Evolutionary conservation across 2,329 filamentous ascomycete species (phyloP).

Genomic region (Fusarium buharicum): DNA sequence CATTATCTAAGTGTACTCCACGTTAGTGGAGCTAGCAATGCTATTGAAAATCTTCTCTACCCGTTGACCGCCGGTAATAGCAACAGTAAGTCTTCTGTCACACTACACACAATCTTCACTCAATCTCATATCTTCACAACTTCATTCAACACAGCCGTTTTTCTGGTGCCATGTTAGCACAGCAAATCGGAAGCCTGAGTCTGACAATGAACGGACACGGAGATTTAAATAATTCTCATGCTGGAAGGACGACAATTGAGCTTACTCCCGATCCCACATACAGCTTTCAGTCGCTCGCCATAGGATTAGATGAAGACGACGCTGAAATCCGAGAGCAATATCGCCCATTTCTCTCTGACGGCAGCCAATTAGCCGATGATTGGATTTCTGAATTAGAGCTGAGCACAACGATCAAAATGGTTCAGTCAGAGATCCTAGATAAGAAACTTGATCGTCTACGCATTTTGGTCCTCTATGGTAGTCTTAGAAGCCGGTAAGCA

Average conservation of each 20-base stretch:
- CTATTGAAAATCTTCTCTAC: too few relatives aligned
- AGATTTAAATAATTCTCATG: conserved; percentile 50
- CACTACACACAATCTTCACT: background rate
- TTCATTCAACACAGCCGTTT: background rate
- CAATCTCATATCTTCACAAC: background rate
- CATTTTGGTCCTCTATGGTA: conserved; percentile 70
- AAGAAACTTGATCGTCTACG: conserved; percentile 54
- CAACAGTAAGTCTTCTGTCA: background rate
- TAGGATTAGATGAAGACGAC: background rate
- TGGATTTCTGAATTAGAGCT: conserved; percentile 69
- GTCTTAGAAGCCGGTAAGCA: conserved; percentile 57
- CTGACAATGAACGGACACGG: conserved; percentile 43
- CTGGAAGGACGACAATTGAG: conserved; percentile 34
- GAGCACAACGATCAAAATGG: conserved; percentile 61
- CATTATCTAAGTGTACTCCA: conserved; percentile 1
- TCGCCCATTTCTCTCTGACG: conserved; percentile 43
- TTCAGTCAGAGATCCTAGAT: conserved; percentile 56
- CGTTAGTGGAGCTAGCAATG: background rate
- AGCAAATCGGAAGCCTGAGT: background rate
- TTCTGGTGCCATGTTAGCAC: background rate
- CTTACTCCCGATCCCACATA: conserved; percentile 41
- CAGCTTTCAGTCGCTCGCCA: conserved; percentile 4
- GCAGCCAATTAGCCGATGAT: conserved; percentile 54
- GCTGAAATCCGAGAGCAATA: background rate
- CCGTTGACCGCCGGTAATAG: background rate